A percentile compares a stretch with the other conserved stretches of the same genome.
Evolutionary conservation across 768 basidiomycete species (phyloP).

Genomic region (Erythrobasidium yunnanense): DNA sequence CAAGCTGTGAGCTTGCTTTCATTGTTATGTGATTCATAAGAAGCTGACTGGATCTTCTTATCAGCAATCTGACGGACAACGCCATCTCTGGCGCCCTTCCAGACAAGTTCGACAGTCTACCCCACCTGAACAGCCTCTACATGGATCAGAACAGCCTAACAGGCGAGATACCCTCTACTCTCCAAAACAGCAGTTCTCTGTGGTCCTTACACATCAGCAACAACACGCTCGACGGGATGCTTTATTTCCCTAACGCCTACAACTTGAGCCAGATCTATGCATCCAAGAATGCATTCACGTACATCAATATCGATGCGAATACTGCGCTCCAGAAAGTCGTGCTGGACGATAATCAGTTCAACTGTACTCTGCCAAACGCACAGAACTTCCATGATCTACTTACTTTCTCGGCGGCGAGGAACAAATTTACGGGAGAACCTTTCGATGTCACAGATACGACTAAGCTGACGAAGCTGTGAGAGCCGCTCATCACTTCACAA

Average conservation of each 20-base stretch:
- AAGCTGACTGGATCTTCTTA: not conserved
- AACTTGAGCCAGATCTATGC: constrained; percentile 25
- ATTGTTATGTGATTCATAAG: no score
- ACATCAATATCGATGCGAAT: constrained; percentile 17
- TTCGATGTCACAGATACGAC: not conserved
- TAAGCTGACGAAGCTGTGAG: constrained; percentile 31
- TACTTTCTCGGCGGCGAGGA: constrained; percentile 24
- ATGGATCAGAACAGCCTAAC: constrained; percentile 28
- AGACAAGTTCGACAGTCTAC: constrained; percentile 23
- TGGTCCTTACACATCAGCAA: constrained; percentile 27
- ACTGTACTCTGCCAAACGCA: constrained; percentile 23
- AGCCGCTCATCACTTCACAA: no score
- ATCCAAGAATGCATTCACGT: constrained; percentile 28
- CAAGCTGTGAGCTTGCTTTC: constrained; percentile 29
- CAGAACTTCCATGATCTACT: not conserved
- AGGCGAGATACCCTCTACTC: constrained; percentile 27
- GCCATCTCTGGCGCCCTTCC: constrained; percentile 29
- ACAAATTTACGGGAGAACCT: constrained; percentile 25
- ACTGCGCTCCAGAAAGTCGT: constrained; percentile 22
- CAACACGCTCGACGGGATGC: constrained; percentile 27
- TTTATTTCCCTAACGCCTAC: constrained; percentile 26
- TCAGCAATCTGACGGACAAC: constrained; percentile 32
- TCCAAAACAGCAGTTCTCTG: constrained; percentile 16
- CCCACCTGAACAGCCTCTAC: constrained; percentile 25
- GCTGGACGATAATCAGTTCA: constrained; percentile 29